Evolutionary conservation across 768 basidiomycete species (phyloP).

Genomic region (Trametes maxima): DNA sequence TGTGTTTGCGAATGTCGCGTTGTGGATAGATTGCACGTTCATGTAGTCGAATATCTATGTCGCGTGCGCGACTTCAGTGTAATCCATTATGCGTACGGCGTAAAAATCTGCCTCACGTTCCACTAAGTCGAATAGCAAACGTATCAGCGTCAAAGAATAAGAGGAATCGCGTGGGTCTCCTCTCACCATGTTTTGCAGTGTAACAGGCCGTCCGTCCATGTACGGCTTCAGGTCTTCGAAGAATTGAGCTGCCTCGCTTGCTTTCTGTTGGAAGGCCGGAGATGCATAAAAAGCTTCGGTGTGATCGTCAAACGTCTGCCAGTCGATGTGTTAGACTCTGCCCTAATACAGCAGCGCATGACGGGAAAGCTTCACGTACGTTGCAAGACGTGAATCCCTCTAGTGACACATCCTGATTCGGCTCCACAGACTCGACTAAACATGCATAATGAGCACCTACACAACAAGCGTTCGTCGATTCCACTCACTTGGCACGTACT

Average conservation of each 20-base stretch:
- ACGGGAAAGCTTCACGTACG: conserved; percentile 39
- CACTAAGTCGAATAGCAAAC: conserved; percentile 35
- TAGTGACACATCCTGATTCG: conserved; percentile 60
- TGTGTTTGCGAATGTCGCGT: conserved; percentile 48
- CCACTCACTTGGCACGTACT: conserved; percentile 49
- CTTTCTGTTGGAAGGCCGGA: conserved; percentile 48
- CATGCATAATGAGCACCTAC: not conserved
- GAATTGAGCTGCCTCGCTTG: conserved; percentile 48
- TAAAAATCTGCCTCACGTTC: conserved; percentile 41
- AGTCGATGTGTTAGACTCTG: not conserved
- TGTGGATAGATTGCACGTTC: conserved; percentile 73
- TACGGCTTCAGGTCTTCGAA: conserved; percentile 50
- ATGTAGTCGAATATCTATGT: conserved; percentile 69
- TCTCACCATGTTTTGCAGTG: conserved; percentile 60
- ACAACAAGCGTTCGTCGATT: not conserved
- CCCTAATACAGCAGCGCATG: conserved; percentile 2
- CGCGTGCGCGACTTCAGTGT: not conserved
- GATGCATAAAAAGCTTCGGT: conserved; percentile 61
- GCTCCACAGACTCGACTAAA: conserved; percentile 64
- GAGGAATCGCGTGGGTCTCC: not conserved
- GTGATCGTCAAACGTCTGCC: conserved; percentile 29
- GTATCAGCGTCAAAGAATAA: conserved; percentile 16
- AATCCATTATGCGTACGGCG: not conserved
- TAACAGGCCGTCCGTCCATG: conserved; percentile 55
- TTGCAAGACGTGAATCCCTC: conserved; percentile 68